phyloP scores from a whole-genome alignment of 176 grass and related monocot species.

The Chloris gayana region DNA sequence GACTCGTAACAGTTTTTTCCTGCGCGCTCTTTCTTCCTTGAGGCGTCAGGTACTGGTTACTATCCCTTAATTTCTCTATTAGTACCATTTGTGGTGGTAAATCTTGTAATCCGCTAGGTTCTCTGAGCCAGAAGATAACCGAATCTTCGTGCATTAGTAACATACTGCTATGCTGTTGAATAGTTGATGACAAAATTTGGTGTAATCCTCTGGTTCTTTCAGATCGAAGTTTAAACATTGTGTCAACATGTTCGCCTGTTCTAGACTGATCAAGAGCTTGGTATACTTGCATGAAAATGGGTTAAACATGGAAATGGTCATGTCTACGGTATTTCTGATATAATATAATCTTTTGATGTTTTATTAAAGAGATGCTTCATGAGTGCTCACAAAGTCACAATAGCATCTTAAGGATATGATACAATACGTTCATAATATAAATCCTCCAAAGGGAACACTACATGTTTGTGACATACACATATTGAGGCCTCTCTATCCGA shows the following conservation, averaged over 20 bases:
- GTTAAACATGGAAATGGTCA: not conserved
- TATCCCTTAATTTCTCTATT: not conserved
- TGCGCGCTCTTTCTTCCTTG: not conserved
- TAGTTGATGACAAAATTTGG: not conserved
- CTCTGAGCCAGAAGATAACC: not conserved
- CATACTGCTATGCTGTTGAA: not conserved
- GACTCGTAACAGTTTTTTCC: constrained; percentile 47
- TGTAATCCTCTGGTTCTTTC: no score
- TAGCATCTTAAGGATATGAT: not conserved
- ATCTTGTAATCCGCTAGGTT: not conserved
- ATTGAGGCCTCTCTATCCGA: not conserved
- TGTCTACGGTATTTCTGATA: not conserved
- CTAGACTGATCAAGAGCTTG: not conserved
- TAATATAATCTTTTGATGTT: not conserved
- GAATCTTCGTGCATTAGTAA: not conserved
- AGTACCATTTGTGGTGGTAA: not conserved
- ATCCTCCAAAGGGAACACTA: not conserved
- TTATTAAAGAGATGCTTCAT: not conserved
- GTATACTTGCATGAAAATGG: not conserved
- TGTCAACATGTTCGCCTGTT: not conserved
- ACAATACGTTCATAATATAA: not conserved
- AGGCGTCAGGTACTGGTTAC: constrained; percentile 17
- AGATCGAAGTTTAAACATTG: not conserved
- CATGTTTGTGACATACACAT: not conserved
- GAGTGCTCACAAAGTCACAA: not conserved